Percentiles rank a stretch among this genome's conserved stretches.
phyloP scores from a whole-genome alignment of 2,329 filamentous ascomycete genomes.

The Fusarium paranaense region DNA sequence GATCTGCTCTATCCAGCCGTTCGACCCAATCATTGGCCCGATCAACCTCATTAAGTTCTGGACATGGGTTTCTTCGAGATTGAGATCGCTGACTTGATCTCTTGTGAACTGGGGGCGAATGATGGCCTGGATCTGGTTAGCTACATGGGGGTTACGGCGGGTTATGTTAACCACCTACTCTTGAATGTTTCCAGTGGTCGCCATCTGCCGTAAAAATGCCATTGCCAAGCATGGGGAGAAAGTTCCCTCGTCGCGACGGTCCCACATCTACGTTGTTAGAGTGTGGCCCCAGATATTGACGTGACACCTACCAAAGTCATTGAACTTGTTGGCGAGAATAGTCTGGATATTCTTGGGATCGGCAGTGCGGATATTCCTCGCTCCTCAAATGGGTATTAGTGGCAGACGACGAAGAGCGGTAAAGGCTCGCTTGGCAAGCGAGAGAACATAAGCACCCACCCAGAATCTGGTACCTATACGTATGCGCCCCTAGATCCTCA shows the following conservation, averaged over 20 bases:
- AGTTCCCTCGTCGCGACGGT: neutral
- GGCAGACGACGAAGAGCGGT: neutral
- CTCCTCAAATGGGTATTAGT: neutral
- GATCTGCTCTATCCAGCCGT: neutral
- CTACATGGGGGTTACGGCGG: neutral
- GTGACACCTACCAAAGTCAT: neutral
- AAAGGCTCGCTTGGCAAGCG: neutral
- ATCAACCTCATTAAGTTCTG: neutral
- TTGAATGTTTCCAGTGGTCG: slow-evolving; percentile 3
- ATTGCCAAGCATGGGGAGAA: neutral
- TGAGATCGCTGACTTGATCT: slow-evolving; percentile 3
- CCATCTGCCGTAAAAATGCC: slow-evolving; percentile 7
- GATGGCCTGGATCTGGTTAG: neutral
- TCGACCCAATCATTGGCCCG: neutral
- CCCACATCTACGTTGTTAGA: neutral
- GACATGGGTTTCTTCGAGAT: neutral
- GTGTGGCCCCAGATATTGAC: neutral
- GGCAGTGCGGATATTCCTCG: neutral
- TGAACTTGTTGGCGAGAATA: slow-evolving; percentile 7
- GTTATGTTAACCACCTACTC: neutral
- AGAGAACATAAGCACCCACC: neutral
- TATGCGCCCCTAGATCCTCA: neutral
- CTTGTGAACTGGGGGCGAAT: neutral
- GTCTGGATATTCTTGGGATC: slow-evolving; percentile 12
- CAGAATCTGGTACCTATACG: neutral